Conservation (phyloP, 2,329 filamentous ascomycete species). For the Aspergillus eucalypticola region DNA sequence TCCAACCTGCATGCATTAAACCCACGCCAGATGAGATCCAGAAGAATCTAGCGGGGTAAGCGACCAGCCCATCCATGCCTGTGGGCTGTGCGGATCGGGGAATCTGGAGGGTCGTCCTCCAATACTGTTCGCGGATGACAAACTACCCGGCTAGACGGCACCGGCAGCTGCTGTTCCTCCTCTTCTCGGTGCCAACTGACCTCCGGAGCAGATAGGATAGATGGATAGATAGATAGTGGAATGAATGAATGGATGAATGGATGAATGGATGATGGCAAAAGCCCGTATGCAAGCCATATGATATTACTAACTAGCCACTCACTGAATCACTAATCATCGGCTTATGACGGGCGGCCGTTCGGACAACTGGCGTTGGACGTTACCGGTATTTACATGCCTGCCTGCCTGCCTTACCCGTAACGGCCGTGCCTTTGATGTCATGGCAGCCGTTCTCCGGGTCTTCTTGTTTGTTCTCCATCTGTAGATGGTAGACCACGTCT, state of each 20-base stretch:
- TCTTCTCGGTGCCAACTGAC: not conserved
- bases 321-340: not conserved
- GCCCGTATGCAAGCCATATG: no score
- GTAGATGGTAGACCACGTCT: no score
- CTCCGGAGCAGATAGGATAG: not conserved
- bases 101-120: conserved; percentile 11
- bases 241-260: not conserved
- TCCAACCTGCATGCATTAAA: conserved; percentile 7
- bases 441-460: not conserved
- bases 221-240: not conserved
- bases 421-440: conserved; percentile 1
- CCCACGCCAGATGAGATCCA: conserved; percentile 19
- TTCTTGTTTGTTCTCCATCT: not conserved
- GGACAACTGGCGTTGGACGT: conserved; percentile 3
- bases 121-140: conserved; percentile 16
- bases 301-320: no score
- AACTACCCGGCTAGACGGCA: conserved; percentile 14
- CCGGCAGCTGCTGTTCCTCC: not conserved
- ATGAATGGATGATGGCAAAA: not conserved
- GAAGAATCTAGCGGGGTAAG: conserved; percentile 24
- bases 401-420: not conserved
- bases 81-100: conserved; percentile 12
- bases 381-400: conserved; percentile 1
- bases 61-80: conserved; percentile 8
- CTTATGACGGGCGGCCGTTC: not conserved